Evolutionary conservation across 805 yeast genomes (phyloP), one percentile per base, ranked within the genome.

Genomic region (Blastobotrys robertii): DNA sequence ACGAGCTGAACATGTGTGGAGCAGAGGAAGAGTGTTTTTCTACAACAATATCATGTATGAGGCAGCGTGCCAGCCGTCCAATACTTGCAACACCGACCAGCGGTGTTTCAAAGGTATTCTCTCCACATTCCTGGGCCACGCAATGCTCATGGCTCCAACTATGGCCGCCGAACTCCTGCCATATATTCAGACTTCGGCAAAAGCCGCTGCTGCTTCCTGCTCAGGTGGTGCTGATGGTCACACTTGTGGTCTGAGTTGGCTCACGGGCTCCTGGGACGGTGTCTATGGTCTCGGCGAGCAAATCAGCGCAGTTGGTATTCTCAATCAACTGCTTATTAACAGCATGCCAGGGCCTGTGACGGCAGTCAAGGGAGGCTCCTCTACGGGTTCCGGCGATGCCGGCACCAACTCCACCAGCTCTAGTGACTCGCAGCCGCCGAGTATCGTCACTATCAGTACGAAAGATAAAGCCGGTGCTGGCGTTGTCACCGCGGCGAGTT

Each of bases 401-500:
- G 95, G 95, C 45, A 67, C 75, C 31, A 66, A 66, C 45, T 4
- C 25, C 6, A 19, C 25, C 25, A 52, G 50, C 10, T 32, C 45
- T 31, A 37, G 44, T 39, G 12, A 36, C 19, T 40, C 48, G 32
- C 48, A 54, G 29, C 44, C 56, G 4, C 48, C 46, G 5, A 58
- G 58, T 39, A 40, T 43, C 6, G 44, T 53, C 15, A 64, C 59
- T 1, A 75, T 87, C 35, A 66, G 76, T 0, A 60, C 67, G 0
- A 77, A 74, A 46, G 95, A 85, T 57, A 74, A 72, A 53, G 95
- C 86, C 1, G 97, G 97, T 39, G 96, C 97, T 1, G 94, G 94
- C 38, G 67, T 88, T 14, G 61, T 85, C 34, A 90, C 98, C 0
- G 94, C 88, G 0, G 61, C 84, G 4, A 77, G 82, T 1, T 60